A percentile compares a stretch with the other conserved stretches of the same genome.
phyloP scores from a whole-genome alignment of 2,329 filamentous ascomycete species.

The Tolypocladium sp. region DNA sequence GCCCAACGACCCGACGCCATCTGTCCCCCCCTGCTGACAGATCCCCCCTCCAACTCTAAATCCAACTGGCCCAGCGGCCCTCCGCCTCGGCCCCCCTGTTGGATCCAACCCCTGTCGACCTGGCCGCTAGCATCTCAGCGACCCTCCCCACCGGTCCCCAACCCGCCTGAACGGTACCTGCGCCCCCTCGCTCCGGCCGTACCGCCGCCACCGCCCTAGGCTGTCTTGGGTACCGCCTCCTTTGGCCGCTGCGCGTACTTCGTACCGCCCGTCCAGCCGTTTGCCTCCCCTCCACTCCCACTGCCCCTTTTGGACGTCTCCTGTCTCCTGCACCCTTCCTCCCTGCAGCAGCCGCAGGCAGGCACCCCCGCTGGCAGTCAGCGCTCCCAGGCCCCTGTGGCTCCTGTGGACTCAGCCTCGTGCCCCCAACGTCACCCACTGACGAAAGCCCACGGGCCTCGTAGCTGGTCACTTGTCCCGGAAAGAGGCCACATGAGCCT shows the following conservation, averaged over 20 bases:
- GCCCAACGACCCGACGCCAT: neutral
- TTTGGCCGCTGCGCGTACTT: neutral
- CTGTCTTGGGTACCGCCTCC: slow-evolving; percentile 2
- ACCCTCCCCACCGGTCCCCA: neutral
- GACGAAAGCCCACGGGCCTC: slow-evolving; percentile 22
- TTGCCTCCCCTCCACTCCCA: neutral
- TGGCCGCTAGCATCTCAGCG: slow-evolving; percentile 10
- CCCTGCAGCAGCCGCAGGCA: slow-evolving; percentile 1
- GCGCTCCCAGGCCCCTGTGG: slow-evolving; percentile 4
- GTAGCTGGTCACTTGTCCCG: slow-evolving; percentile 16
- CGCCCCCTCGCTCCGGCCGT: slow-evolving; percentile 4
- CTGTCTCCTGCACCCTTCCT: neutral
- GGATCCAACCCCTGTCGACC: slow-evolving; percentile 11
- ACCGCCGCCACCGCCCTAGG: slow-evolving; percentile 1
- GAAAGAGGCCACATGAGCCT: slow-evolving; percentile 20
- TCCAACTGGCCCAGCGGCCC: neutral
- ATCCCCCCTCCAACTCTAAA: slow-evolving; percentile 11
- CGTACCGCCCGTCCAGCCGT: neutral
- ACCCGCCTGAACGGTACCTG: slow-evolving; percentile 3
- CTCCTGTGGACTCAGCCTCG: slow-evolving; percentile 29
- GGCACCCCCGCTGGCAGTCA: slow-evolving; percentile 3
- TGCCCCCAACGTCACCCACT: slow-evolving; percentile 32
- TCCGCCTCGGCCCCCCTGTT: slow-evolving; percentile 4
- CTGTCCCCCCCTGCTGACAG: slow-evolving; percentile 5
- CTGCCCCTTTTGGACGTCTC: neutral